Evolutionary conservation across 2,329 filamentous ascomycete species (phyloP), one percentile per base, ranked within the genome.

Genomic region (Talaromyces amestolkiae): DNA sequence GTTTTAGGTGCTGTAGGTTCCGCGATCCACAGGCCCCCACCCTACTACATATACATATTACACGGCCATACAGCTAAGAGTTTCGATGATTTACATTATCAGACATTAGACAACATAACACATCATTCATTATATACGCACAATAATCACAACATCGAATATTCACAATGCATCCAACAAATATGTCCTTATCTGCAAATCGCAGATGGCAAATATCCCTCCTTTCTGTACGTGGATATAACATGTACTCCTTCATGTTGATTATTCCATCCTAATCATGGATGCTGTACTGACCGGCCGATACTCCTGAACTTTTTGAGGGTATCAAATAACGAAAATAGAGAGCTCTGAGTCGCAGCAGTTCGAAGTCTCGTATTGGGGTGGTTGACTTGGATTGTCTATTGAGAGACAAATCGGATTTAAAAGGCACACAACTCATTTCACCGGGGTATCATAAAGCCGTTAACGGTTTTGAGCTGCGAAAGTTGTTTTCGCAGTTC

Each of bases 401-500:
- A 41, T 6, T 9, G 19, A 45, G 27, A 22, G 51, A 58, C 43
- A 35, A 27, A 5, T 51, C 22, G 13, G 47, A 51, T 51, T 19
- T 17, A 37, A 31, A 58, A 45, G 13, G 72, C 22, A 27, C n/a
- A 31, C 33, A 43, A n/a, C 15, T 24, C 5, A 22, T 24, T 56
- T 75, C 66, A 78, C 70, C 74, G 72, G 53, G 75, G 75, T 69
- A 78, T 78, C 27, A 75, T 70, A 43, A 75, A 69, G 11, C 74
- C 76, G 63, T 77, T 77, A 66, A 76, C 72, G 41, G 71, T 64
- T 66, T 79, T 82, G 63, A 85, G 71, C 47, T 81, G 76, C n/a
- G 79, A 79, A 54, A 89, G 75, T 75, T 86, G 84, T n/a, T 74
- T 75, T 65, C 81, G 80, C 62, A 92, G 76, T 31, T 80, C 75